Evolutionary conservation across 2,329 filamentous ascomycete species (phyloP), one percentile per base, ranked within the genome.

Genomic region (Penicillium sp.): DNA sequence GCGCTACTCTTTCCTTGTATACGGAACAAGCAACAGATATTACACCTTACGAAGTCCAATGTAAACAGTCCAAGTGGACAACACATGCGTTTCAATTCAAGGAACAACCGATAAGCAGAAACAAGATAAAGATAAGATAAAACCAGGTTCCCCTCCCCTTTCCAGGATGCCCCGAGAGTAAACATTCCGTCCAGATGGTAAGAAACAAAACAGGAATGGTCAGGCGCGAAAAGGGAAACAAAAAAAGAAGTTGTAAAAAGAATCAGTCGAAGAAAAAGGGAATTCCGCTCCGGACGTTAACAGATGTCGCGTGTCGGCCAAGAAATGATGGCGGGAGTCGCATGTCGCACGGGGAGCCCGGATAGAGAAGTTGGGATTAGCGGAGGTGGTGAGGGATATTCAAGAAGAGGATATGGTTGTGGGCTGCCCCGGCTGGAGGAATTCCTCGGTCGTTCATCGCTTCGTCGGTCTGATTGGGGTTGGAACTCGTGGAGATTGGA

Each of bases 391-490:
- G 47, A 12, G 50, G 46, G 54, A 48, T 50, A 46, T 52, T 42
- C 43, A 18, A 47, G 39, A 18, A 18, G 24, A 35, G 38, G 44
- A 32, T 44, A 38, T 49, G 44, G 32, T 43, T 37, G 48, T 50
- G 44, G 56, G 52, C 57, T 56, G 41, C 47, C 52, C 50, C 39
- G 47, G 49, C 52, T 49, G 49, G 53, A 47, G 48, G 53, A 37
- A 42, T 49, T 55, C 54, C 52, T 60, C 53, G 58, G 54, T 61
- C 58, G 49, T 59, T 57, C 54, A 61, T 61, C 59, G 59, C 54
- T 59, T 61, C 59, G 58, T 60, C 46, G 57, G 57, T 55, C 51
- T 51, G 52, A 20, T 43, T 43, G 39, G 49, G 46, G 45, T 8
- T 40, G 43, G 33, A 32, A 50, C 50, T 56, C 51, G 57, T 53